phyloP scores from a whole-genome alignment of 805 yeast genomes.

The Saturnispora halmiae region DNA sequence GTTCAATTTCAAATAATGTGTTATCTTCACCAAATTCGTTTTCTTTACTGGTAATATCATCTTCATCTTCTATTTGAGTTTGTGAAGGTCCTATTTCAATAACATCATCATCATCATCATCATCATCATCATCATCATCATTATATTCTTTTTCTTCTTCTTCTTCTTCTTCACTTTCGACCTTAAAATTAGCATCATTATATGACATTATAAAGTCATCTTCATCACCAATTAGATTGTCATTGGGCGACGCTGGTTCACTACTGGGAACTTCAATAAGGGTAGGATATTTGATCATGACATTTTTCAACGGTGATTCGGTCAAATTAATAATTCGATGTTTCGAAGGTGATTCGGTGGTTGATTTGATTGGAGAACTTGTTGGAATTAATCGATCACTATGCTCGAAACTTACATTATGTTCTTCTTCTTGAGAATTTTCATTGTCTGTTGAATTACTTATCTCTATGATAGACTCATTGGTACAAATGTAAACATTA shows the following conservation, averaged over 20 bases:
- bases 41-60: not conserved
- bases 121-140: constrained; percentile 10
- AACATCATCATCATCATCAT: constrained; percentile 28
- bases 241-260: not conserved
- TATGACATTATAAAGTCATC: constrained; percentile 5
- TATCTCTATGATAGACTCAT: constrained; percentile 5
- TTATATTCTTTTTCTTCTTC: no score
- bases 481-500: no score
- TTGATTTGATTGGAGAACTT: constrained; percentile 11
- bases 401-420: constrained; percentile 1
- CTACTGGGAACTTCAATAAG: constrained; percentile 6
- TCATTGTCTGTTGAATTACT: constrained; percentile 7
- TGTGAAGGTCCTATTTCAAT: constrained; percentile 11
- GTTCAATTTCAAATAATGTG: constrained; percentile 2
- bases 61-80: constrained; percentile 20
- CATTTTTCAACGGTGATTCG: constrained; percentile 2
- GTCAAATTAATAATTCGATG: not conserved
- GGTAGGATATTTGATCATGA: not conserved
- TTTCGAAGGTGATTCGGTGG: not conserved
- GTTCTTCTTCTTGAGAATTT: not conserved
- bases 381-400: constrained; percentile 5
- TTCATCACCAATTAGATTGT: no score
- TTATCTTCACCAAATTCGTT: not conserved
- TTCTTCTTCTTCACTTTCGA: no score
- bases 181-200: not conserved